A percentile compares a stretch with the other conserved stretches of the same genome.
These are phyloP conservation scores for Aspergillus glaucus DNA, from an alignment of 2,329 filamentous ascomycete species.

Conservation along the genomic window DNA sequence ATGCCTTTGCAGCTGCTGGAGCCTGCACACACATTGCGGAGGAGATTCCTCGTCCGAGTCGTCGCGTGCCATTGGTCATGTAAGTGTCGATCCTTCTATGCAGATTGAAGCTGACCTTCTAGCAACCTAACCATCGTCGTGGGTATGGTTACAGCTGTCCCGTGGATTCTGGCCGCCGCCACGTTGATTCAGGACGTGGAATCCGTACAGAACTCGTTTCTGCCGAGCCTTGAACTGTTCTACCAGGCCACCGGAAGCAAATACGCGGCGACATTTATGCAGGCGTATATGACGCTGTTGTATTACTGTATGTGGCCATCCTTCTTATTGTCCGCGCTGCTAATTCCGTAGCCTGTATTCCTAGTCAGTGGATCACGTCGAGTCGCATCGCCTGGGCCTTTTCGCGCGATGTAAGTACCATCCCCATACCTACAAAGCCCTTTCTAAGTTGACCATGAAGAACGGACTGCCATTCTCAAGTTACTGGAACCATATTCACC, in stretches of 20 bases:
- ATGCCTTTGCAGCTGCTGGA: constrained; percentile 10
- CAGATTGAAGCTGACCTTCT: neutral
- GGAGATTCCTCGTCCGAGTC: constrained; percentile 10
- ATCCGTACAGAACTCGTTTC: constrained; percentile 14
- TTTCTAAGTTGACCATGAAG: constrained; percentile 6
- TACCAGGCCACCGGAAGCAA: constrained; percentile 21
- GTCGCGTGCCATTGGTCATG: constrained; percentile 14
- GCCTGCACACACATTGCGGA: constrained; percentile 13
- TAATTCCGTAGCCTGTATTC: constrained; percentile 15
- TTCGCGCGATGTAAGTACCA: constrained; percentile 18
- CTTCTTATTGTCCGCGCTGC: neutral
- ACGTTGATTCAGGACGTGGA: constrained; percentile 21
- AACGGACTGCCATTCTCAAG: constrained; percentile 18
- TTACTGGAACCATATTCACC: constrained; percentile 19
- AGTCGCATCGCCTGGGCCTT: constrained; percentile 30
- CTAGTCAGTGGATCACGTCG: constrained; percentile 25
- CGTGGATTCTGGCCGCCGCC: constrained; percentile 21
- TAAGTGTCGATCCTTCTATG: neutral
- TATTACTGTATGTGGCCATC: constrained; percentile 8
- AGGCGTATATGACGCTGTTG: constrained; percentile 9
- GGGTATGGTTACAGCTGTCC: constrained; percentile 22
- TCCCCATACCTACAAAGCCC: constrained; percentile 28
- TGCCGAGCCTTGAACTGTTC: constrained; percentile 12
- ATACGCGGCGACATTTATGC: constrained; percentile 11
- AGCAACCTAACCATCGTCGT: constrained; percentile 23